These are phyloP conservation scores for Musa itinerans DNA, from an alignment of 176 grass and related monocot species.

Conservation along the genomic window DNA sequence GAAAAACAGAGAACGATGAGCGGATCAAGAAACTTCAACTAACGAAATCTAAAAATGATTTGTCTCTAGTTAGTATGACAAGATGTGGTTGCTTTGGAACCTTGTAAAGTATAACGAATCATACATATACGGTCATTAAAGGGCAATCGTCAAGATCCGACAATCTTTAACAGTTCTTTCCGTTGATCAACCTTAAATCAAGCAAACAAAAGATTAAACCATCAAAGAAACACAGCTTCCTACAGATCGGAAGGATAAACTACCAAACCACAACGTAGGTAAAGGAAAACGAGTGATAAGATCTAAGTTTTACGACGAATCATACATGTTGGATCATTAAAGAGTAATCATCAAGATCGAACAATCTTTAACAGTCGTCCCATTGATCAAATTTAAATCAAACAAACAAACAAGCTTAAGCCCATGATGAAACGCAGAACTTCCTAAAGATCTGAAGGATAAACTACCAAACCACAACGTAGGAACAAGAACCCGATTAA, in stretches of 20 bases:
- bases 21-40: too few species aligned
- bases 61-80: too few species aligned
- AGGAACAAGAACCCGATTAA: not conserved
- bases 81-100: too few species aligned
- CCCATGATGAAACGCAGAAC: not conserved
- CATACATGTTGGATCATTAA: too few species aligned
- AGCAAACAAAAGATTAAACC: not conserved
- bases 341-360: too few species aligned
- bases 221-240: not conserved
- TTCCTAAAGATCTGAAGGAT: not conserved
- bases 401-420: not conserved
- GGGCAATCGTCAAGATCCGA: too few species aligned
- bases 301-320: not conserved
- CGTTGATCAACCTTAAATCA: not conserved
- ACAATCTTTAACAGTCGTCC: not conserved
- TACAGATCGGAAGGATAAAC: not conserved
- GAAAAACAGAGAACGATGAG: too few species aligned
- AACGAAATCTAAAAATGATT: too few species aligned
- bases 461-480: not conserved
- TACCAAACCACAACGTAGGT: not conserved
- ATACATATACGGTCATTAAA: too few species aligned
- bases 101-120: too few species aligned
- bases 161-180: not conserved
- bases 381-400: not conserved
- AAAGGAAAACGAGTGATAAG: not conserved